Evolutionary conservation across 345 rosid genomes (phyloP), one percentile per base, ranked within the genome.

Genomic region (Capsella bursapastoris): DNA sequence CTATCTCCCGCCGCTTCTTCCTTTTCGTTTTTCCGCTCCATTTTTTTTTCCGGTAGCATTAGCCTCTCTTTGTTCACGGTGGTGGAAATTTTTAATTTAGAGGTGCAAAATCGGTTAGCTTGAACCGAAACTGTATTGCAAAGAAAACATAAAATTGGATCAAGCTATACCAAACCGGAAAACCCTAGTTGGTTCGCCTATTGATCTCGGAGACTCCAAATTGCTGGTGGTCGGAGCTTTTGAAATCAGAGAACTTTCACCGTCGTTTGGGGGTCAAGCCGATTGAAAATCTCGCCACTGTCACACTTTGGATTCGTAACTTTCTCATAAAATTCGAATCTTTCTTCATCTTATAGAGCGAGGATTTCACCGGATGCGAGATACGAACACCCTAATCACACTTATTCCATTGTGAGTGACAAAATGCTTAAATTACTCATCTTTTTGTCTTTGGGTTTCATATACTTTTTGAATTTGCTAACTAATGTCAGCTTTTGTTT

Each of bases 61-160:
- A 58, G 66, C 55, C 66, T 57, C 78, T 74, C 55, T 74, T 47
- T 35, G 31, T 64, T 4, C 14, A 31, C 47, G 48, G 50, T 66
- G 22, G 63, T 10, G 9, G 15, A 53, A 44, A 18, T 18, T 28
- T 41, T 6, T 15, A 29, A 25, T 57, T 58, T 14, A 47, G 6
- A 31, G 27, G 29, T 64, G 69, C 29, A 22, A 56, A 31, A 29
- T 38, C 62, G 68, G 68, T 59, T 67, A 29, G 52, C 2, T 16
- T 53, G 9, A 68, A 68, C 74, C 74, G 70, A 75, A 67, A 28
- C 38, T 14, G 56, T 38, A 29, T 18, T 0, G 13, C 22, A 3
- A 22, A 50, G 55, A 52, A 63, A 52, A 41, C 1, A 64, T n/a
- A 41, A 51, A 61, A 40, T 41, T 63, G 63, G 12, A 63, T 56